These are phyloP conservation scores for Pneumocystis wakefieldiae DNA, from an alignment of 1,139 yeast genomes.

Conservation along the genomic window DNA sequence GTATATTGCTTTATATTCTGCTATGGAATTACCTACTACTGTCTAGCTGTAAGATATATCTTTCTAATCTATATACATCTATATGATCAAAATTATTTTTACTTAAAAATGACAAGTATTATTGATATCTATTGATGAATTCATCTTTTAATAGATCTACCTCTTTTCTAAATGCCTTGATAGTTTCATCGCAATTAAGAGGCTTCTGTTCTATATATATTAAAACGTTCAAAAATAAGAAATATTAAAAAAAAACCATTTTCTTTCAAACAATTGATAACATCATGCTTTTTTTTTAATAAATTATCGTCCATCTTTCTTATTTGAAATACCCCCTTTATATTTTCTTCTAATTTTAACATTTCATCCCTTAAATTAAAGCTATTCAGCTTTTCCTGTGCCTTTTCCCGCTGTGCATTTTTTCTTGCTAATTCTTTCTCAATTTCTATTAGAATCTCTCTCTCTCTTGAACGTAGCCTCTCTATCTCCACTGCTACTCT, in stretches of 20 bases:
- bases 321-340: conserved; percentile 25
- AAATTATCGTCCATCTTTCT: conserved; percentile 28
- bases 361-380: conserved; percentile 25
- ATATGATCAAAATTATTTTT: neutral
- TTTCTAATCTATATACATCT: neutral
- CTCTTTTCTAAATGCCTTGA: conserved; percentile 46
- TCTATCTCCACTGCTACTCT: conserved; percentile 54
- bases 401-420: conserved; percentile 27
- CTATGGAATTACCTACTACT: conserved; percentile 36
- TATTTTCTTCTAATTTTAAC: conserved; percentile 30
- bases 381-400: conserved; percentile 17
- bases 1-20: conserved; percentile 69
- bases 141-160: conserved; percentile 1
- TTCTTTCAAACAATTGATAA: conserved; percentile 46
- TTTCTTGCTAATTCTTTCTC: conserved; percentile 26
- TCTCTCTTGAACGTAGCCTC: conserved; percentile 45
- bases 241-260: neutral
- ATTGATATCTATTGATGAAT: neutral
- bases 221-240: neutral
- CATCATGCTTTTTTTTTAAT: conserved; percentile 37
- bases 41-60: neutral
- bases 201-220: conserved; percentile 32
- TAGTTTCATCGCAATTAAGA: conserved; percentile 79
- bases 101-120: neutral
- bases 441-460: conserved; percentile 39